Evolutionary conservation across 116 monocot genomes (phyloP).

Genomic region (Phalaenopsis hybrid): DNA sequence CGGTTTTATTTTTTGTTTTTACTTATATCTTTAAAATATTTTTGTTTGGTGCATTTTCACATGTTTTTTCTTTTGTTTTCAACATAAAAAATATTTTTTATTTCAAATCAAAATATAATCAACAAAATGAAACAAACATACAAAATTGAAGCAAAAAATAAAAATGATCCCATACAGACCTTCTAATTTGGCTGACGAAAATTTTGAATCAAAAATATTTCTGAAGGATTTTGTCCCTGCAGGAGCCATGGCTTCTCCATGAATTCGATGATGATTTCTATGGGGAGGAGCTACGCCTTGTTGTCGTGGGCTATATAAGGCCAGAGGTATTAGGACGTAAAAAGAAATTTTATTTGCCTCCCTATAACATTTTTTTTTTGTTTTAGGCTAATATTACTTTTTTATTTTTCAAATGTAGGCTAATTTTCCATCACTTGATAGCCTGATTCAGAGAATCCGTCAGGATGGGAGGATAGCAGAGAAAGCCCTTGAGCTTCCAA

Average conservation of each 20-base stretch:
- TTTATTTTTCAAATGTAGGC: conserved; percentile 35
- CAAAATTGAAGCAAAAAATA: too few relatives aligned
- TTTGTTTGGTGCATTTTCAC: too few relatives aligned
- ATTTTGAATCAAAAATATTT: not conserved
- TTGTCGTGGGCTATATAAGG: conserved; percentile 84
- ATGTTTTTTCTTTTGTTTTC: too few relatives aligned
- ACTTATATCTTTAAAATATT: too few relatives aligned
- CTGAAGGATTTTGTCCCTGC: not conserved
- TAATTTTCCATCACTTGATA: conserved; percentile 85
- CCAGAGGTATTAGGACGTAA: conserved; percentile 49
- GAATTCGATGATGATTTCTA: conserved; percentile 86
- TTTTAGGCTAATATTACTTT: not conserved
- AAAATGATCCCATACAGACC: too few relatives aligned
- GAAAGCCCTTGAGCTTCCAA: conserved; percentile 75
- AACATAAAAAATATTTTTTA: too few relatives aligned
- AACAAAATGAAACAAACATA: too few relatives aligned
- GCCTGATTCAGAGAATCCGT: conserved; percentile 78
- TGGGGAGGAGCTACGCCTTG: conserved; percentile 82
- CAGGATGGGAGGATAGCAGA: conserved; percentile 80
- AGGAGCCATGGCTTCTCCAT: conserved; percentile 98
- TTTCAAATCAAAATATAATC: too few relatives aligned
- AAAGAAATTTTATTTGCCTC: not conserved
- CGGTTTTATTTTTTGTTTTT: too few relatives aligned
- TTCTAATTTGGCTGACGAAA: not conserved
- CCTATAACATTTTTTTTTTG: not conserved